Percentiles rank a stretch among this genome's conserved stretches.
phyloP scores from a whole-genome alignment of 805 yeast species.

The Geotrichum ghanense region DNA sequence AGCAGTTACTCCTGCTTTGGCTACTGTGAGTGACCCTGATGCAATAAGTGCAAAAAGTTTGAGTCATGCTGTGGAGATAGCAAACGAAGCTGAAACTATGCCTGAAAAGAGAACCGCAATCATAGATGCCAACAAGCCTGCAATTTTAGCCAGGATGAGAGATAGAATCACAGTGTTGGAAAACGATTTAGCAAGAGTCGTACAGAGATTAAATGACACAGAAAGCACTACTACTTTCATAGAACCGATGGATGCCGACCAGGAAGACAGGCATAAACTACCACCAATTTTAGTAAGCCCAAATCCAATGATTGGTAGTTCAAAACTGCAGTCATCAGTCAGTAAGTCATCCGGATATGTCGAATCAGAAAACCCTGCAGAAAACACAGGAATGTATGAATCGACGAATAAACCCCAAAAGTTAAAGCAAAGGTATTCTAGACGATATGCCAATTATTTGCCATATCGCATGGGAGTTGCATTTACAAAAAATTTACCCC shows the following conservation, averaged over 20 bases:
- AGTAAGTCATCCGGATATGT: not conserved
- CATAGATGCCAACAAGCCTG: not conserved
- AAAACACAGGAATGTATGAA: not conserved
- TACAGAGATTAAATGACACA: not conserved
- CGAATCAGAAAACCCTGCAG: not conserved
- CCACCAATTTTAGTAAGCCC: not conserved
- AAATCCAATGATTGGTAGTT: not conserved
- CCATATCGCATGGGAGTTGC: not conserved
- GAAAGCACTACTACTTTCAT: not conserved
- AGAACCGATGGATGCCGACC: not conserved
- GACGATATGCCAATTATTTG: not conserved
- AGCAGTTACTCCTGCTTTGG: not conserved
- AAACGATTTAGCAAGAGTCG: not conserved
- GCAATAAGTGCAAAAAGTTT: not conserved
- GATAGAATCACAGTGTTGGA: not conserved
- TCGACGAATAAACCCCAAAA: not conserved
- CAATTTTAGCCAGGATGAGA: not conserved
- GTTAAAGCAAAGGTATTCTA: not conserved
- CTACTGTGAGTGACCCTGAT: not conserved
- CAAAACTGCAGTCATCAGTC: not conserved
- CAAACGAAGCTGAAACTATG: constrained; percentile 1
- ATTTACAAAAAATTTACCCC: not conserved
- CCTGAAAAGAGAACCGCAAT: not conserved
- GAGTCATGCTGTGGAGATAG: not conserved
- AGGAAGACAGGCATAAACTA: not conserved